Evolutionary conservation across 768 basidiomycete species (phyloP), one percentile per base, ranked within the genome.

Genomic region (Termitomyces sp.): DNA sequence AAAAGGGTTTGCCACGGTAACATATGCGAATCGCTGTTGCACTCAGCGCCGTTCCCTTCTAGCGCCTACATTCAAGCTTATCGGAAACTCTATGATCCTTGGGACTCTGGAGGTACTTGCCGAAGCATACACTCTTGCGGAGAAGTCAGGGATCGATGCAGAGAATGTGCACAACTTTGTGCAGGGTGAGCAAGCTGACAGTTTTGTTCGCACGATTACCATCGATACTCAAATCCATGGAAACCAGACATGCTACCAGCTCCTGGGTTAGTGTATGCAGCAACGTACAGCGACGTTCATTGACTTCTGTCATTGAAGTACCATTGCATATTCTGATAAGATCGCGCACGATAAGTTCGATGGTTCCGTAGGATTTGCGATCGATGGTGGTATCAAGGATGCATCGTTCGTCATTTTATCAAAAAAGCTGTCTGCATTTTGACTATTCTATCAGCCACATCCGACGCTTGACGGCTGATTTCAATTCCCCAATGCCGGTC

Each of bases 311-410:
- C 14, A 32, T 55, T 61, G 29, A 38, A 88, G 86, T 52, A 69
- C 84, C 59, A 62, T 86, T 53, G 71, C 70, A 10, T 90, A 91
- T 70, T 83, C 83, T 25, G 80, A 85, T 31, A 87, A 86, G 71
- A 91, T 95, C 77, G 75, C 86, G 11, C 76, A 85, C 58, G 87
- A 93, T 73, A 77, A 83, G 38, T 96, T 94, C 68, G 88, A 92
- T 60, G 90, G 85, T 25, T 77, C 81, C 9, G 77, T 75, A 17
- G 94, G 93, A 14, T 95, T 96, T 71, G 77, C 86, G 12, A 84
- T 95, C 53, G 87, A 91, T 50, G 91, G 91, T n/a, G 94, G 92
- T 17, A 86, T 96, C 68, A 94, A 94, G 68, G 94, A 95, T 68
- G 88, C 91, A 0, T 73, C 82, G 81, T 87, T 68, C 49, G 82